These are phyloP conservation scores for Paramecium biaurelia DNA, from an alignment of 73 alveolate species.

Conservation along the genomic window DNA sequence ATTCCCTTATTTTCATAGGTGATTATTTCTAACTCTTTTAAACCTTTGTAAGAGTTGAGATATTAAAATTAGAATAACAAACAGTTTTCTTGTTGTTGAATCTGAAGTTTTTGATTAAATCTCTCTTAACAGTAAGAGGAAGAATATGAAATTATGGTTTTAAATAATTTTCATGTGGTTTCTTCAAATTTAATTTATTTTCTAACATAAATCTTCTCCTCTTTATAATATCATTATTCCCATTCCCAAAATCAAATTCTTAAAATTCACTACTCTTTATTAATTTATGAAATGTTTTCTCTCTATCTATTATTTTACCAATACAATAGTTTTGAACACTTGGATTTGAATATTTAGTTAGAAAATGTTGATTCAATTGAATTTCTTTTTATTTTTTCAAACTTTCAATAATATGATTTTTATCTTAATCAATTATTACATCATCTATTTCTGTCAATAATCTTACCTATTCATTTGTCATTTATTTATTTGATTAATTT, in stretches of 20 bases:
- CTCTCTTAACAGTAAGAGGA: background rate
- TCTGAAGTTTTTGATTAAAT: background rate
- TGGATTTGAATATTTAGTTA: background rate
- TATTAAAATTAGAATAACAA: background rate
- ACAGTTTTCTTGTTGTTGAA: background rate
- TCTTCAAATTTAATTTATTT: slow-evolving; percentile 7
- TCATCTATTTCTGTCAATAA: background rate
- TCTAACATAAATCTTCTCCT: slow-evolving; percentile 29
- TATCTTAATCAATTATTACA: background rate
- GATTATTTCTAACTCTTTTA: background rate
- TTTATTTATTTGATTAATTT: background rate
- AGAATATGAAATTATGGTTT: background rate
- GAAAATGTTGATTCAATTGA: background rate
- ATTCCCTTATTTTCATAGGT: background rate
- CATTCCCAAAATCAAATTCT: slow-evolving; percentile 26
- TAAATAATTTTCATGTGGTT: background rate
- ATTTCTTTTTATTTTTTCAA: background rate
- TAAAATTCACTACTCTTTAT: background rate
- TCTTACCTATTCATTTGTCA: background rate
- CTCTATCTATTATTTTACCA: background rate
- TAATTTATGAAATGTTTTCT: background rate
- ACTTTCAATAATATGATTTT: background rate
- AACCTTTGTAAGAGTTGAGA: background rate
- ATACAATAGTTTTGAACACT: background rate
- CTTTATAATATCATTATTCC: background rate